Evolutionary conservation across 192 early-diverging fungal genomes (phyloP).

Genomic region (Entrophospora sp.): DNA sequence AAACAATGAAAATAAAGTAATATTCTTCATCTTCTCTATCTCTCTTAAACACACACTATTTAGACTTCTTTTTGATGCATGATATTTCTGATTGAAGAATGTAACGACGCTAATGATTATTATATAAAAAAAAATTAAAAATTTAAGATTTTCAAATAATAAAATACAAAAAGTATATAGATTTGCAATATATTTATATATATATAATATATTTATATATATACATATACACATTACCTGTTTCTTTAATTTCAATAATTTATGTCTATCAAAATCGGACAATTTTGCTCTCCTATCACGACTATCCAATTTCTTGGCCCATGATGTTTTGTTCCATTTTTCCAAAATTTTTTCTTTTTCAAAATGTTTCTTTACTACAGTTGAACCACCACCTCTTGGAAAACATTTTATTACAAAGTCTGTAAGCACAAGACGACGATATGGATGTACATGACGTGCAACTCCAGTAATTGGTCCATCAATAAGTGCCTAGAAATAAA

Average conservation of each 20-base stretch:
- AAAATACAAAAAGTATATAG: too few species aligned
- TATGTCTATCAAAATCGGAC: constrained; percentile 97
- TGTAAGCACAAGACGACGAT: constrained; percentile 89
- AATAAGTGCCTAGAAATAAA: constrained; percentile 63
- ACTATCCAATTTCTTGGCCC: constrained; percentile 92
- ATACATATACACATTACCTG: too few species aligned
- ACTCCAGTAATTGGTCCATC: constrained; percentile 97
- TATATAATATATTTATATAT: too few species aligned
- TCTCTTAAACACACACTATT: too few species aligned
- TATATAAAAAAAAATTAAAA: too few species aligned
- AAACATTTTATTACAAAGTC: constrained; percentile 75
- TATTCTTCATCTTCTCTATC: too few species aligned
- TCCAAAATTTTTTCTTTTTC: constrained; percentile 77
- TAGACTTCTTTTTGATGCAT: too few species aligned
- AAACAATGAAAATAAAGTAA: too few species aligned
- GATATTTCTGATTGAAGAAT: too few species aligned
- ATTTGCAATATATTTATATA: too few species aligned
- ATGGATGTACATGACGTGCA: constrained; percentile 74
- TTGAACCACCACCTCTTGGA: constrained; percentile 72
- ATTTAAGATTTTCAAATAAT: too few species aligned
- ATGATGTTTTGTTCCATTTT: constrained; percentile 81
- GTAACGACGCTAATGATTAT: too few species aligned
- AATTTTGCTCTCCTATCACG: constrained; percentile 69
- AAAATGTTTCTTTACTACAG: constrained; percentile 68
- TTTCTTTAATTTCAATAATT: constrained; percentile 88